Evolutionary conservation across 2,329 filamentous ascomycete genomes (phyloP), one percentile per base, ranked within the genome.

Genomic region (Xylaria hypoxylon): DNA sequence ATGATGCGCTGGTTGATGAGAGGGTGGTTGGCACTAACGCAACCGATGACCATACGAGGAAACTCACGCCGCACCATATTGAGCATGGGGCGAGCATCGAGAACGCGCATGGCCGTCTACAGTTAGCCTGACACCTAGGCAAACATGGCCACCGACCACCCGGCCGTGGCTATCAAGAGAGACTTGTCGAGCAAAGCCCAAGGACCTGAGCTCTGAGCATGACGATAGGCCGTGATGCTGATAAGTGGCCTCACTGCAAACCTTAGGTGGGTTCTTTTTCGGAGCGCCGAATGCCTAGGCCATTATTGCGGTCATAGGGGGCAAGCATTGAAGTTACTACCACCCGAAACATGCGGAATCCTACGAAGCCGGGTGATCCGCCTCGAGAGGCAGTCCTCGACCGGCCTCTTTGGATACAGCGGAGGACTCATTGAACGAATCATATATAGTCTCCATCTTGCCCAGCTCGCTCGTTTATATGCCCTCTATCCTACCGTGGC

Each of bases 51-150:
- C 38, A 44, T 55, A 17, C 52, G 28, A 55, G 35, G 26, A 28
- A n/a, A 11, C 52, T 58, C 52, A 48, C 31, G 40, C 17, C n/a
- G 35, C 59, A 45, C 28, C 15, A 33, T 33, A 15, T 38, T 38
- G 4, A 60, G 44, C 35, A 33, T 28, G 11, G 31, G 28, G 50
- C 31, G 33, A 56, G 31, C 55, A 31, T 38, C n/a, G 22, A 24
- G 15, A n/a, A 66, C 63, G 53, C 67, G 60, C 52, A 67, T 68
- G 66, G 63, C 63, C 62, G 50, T 59, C 59, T 38, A 42, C 44
- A 47, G 53, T 48, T 48, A 60, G 51, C 59, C 51, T 26, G 22
- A 40, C n/a, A 26, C 51, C 58, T 38, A 40, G 33, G 48, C 50
- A 22, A 40, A 53, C 53, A 42, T 17, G 67, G 67, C 40, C 60